Evolutionary conservation across 495 filamentous ascomycete genomes (phyloP), one percentile per base, ranked within the genome.

Genomic region (Penicillium maclennaniae): DNA sequence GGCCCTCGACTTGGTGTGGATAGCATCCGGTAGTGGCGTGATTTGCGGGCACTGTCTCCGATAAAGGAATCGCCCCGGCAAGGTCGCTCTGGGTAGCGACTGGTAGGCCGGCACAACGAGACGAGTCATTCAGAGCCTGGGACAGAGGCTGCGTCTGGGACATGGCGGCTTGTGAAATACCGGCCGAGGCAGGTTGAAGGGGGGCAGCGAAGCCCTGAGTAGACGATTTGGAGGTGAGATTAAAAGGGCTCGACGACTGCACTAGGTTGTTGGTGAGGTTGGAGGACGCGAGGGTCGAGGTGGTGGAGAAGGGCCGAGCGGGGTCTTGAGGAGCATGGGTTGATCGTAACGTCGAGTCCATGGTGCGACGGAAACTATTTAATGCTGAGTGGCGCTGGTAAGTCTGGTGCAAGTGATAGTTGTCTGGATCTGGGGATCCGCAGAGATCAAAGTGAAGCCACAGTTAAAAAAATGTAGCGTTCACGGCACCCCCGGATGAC

Each of bases 1-100:
- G 26, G 54, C 62, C 51, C 60, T 61, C 45, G 27, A 68, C 66
- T 43, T 70, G 62, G 20, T 73, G 69, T 2, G 66, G 63, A 41
- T 69, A 68, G 28, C 43, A 3, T 7, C 66, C 59, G 19, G 56
- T 21, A 14, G 62, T 43, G 7, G 59, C 26, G 21, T 67, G 65
- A 7, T 57, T 39, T 23, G 48, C 47, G 17, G 55, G 50, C 20
- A 42, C 47, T 7, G 44, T 41, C 25, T 64, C 59, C 28, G 59
- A 47, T 45, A 45, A 48, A 34, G 58, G 45, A 23, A 55, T 6
- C 12, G 44, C 36, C 19, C 53, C 44, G 26, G 55, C 12, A 44
- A 42, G 59, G 19, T 37, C 19, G 14, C 42, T 42, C 43, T 58
- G 53, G 27, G 57, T 45, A 14, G 40, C 51, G 16, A 54, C 45